Evolutionary conservation across 2,329 filamentous ascomycete species (phyloP).

Genomic region (Monosporascus sp.): DNA sequence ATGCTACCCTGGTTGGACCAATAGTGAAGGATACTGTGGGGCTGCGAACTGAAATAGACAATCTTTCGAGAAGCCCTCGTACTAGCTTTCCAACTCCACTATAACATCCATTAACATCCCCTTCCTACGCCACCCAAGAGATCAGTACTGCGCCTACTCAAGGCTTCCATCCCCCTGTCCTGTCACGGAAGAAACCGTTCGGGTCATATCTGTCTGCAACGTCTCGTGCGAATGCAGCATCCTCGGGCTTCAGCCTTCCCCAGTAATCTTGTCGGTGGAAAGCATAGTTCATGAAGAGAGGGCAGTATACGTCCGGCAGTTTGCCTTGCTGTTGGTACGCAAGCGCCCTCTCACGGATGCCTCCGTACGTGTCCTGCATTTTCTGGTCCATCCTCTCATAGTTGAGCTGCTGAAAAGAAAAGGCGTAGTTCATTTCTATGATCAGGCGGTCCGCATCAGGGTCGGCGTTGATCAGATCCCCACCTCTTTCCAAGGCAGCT

Average conservation of each 20-base stretch:
- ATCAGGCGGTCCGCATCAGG: conserved; percentile 34
- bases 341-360: conserved; percentile 26
- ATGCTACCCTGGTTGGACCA: too few species aligned
- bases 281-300: conserved; percentile 40
- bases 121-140: too few species aligned
- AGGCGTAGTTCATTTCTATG: conserved; percentile 38
- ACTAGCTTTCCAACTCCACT: too few species aligned
- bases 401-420: conserved; percentile 22
- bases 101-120: too few species aligned
- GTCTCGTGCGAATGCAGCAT: conserved; percentile 25
- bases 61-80: too few species aligned
- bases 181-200: conserved; percentile 29
- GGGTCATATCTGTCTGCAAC: conserved; percentile 33
- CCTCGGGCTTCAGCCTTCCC: conserved; percentile 31
- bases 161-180: conserved; percentile 35
- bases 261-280: conserved; percentile 38
- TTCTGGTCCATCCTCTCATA: conserved; percentile 27
- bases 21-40: too few species aligned
- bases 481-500: conserved; percentile 25
- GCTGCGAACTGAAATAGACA: too few species aligned
- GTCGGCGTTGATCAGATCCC: conserved; percentile 35
- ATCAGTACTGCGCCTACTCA: background rate
- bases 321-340: conserved; percentile 28
- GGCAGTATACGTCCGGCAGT: conserved; percentile 30
- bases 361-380: conserved; percentile 29